Conservation (phyloP, 805 yeast genomes). For the Metschnikowia continentalis region DNA sequence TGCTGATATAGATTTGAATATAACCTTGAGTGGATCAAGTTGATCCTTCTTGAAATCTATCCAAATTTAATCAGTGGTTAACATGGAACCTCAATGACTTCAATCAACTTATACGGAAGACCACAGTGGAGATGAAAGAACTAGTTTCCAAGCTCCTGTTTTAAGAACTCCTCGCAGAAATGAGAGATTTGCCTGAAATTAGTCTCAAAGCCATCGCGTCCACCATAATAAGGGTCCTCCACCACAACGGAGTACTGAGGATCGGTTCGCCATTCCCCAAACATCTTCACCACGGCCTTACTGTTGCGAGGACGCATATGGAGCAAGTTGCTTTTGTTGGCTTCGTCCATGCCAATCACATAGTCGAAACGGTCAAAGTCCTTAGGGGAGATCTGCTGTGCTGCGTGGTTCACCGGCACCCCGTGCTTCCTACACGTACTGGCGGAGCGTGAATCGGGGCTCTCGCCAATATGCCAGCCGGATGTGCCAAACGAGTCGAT, state of each 20-base stretch:
- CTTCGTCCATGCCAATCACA: slow-evolving; percentile 67
- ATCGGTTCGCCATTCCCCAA: slow-evolving; percentile 78
- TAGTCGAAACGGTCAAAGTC: slow-evolving; percentile 63
- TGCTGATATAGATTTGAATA: too few relatives aligned
- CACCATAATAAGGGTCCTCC: slow-evolving; percentile 93
- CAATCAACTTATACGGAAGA: too few relatives aligned
- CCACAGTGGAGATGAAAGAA: too few relatives aligned
- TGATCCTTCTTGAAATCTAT: too few relatives aligned
- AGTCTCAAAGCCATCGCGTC: slow-evolving; percentile 72
- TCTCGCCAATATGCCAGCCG: slow-evolving; percentile 77
- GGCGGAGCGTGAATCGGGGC: slow-evolving; percentile 73
- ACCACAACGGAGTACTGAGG: slow-evolving; percentile 51
- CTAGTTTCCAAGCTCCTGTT: slow-evolving; percentile 34
- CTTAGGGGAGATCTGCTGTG: slow-evolving; percentile 57
- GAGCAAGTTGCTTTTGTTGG: slow-evolving; percentile 49
- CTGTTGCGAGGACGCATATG: slow-evolving; percentile 50
- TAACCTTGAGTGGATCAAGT: too few relatives aligned
- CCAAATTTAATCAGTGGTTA: too few relatives aligned
- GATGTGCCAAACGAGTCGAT: slow-evolving; percentile 91
- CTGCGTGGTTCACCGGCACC: slow-evolving; percentile 69
- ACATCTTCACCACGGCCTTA: slow-evolving; percentile 51
- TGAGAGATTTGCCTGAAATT: slow-evolving; percentile 72
- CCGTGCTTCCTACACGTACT: slow-evolving; percentile 65
- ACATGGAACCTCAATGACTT: too few relatives aligned
- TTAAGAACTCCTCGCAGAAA: slow-evolving; percentile 68